Percentiles rank a stretch among this genome's conserved stretches.
phyloP scores from a whole-genome alignment of 1,139 yeast species.

The Protomyces macrosporus region DNA sequence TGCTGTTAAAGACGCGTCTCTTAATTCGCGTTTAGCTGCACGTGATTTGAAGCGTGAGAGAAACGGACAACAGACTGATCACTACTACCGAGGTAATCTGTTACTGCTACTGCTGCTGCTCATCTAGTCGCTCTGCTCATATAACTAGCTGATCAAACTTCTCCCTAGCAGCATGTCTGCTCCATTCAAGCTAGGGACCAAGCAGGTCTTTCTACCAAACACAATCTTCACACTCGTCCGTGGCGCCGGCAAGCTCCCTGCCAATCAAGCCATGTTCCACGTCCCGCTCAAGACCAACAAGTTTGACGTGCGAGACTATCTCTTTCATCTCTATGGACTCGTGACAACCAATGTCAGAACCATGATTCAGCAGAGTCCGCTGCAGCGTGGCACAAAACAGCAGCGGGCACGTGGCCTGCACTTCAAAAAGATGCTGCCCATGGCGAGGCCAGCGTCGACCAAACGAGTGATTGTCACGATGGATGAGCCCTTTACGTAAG shows the following conservation, averaged over 20 bases:
- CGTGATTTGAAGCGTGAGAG: neutral
- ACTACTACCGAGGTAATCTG: neutral
- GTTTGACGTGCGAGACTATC: conserved; percentile 34
- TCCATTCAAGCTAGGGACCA: conserved; percentile 33
- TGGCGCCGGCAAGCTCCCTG: conserved; percentile 31
- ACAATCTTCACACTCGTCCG: conserved; percentile 32
- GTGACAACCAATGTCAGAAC: conserved; percentile 31
- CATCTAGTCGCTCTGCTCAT: neutral
- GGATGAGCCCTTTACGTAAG: conserved; percentile 34
- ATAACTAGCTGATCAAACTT: no score
- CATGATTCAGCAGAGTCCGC: conserved; percentile 28
- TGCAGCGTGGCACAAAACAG: conserved; percentile 10
- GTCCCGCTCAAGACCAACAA: conserved; percentile 35
- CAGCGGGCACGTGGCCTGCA: conserved; percentile 24
- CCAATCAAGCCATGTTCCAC: conserved; percentile 33
- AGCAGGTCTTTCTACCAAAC: conserved; percentile 33
- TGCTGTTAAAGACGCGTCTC: neutral
- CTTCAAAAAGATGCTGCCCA: conserved; percentile 16
- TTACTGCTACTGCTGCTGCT: neutral
- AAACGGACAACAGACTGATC: neutral
- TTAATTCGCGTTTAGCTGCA: neutral
- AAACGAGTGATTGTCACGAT: conserved; percentile 34
- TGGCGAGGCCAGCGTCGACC: conserved; percentile 16
- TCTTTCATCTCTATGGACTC: conserved; percentile 34
- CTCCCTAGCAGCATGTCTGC: neutral